phyloP scores from a whole-genome alignment of 495 filamentous ascomycete species.

The Talaromyces trachyspermus region DNA sequence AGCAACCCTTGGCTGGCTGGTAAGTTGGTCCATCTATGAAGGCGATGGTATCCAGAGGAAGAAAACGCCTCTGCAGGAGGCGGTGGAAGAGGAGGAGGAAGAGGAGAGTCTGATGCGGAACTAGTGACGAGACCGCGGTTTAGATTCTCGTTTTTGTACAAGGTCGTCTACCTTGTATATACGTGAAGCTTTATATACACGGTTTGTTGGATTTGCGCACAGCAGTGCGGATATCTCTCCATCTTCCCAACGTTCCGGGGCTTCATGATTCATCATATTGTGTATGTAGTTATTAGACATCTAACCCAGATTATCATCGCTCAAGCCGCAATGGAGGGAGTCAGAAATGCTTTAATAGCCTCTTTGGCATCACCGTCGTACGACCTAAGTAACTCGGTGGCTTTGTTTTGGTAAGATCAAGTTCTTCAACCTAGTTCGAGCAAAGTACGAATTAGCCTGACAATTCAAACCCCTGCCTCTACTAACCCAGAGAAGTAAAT shows the following conservation, averaged over 20 bases:
- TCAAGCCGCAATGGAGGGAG: slow-evolving; percentile 22
- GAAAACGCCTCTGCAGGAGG: slow-evolving; percentile 7
- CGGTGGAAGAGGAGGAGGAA: slow-evolving; percentile 12
- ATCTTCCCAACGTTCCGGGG: too few relatives aligned
- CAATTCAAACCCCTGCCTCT: too few relatives aligned
- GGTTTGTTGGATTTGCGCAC: too few relatives aligned
- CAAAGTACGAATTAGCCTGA: too few relatives aligned
- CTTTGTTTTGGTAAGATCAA: slow-evolving; percentile 74
- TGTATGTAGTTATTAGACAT: background rate
- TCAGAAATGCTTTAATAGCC: slow-evolving; percentile 61
- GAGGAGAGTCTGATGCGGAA: too few relatives aligned
- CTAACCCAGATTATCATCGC: background rate
- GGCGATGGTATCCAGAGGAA: slow-evolving; percentile 38
- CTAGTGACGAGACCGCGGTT: too few relatives aligned
- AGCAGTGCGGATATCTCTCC: too few relatives aligned
- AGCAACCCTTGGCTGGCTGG: slow-evolving; percentile 41
- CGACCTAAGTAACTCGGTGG: slow-evolving; percentile 73
- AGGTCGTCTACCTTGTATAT: too few relatives aligned
- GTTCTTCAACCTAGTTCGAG: slow-evolving; percentile 56
- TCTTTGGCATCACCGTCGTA: slow-evolving; percentile 68
- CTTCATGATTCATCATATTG: too few relatives aligned
- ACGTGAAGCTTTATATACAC: too few relatives aligned
- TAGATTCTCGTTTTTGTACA: too few relatives aligned
- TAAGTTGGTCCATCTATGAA: slow-evolving; percentile 46
- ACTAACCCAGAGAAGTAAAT: background rate